Conservation (phyloP, 345 rosid species). For the Linum tenue region DNA sequence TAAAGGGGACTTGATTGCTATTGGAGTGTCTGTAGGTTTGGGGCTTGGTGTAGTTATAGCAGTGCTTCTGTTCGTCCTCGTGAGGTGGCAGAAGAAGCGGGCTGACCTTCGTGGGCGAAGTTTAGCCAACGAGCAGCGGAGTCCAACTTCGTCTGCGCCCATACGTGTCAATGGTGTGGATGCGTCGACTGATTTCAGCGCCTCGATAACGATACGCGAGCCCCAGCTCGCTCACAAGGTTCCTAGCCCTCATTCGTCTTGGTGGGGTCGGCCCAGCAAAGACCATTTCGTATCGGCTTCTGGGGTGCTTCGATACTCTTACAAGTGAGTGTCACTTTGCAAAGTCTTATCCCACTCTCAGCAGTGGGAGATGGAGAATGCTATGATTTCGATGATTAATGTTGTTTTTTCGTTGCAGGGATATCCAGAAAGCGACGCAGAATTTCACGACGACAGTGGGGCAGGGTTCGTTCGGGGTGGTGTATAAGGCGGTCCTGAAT, state of each 20-base stretch:
- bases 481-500: constrained; percentile 69
- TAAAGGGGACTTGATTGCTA: constrained; percentile 39
- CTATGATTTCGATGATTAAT: background rate
- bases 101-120: constrained; percentile 32
- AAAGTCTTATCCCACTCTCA: background rate
- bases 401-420: constrained; percentile 39
- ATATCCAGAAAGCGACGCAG: constrained; percentile 84
- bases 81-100: constrained; percentile 58
- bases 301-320: constrained; percentile 66
- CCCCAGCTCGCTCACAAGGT: constrained; percentile 28
- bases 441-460: constrained; percentile 75
- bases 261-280: constrained; percentile 58
- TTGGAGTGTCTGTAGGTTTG: constrained; percentile 66
- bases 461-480: constrained; percentile 94
- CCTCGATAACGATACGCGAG: constrained; percentile 27
- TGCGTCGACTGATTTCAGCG: constrained; percentile 62
- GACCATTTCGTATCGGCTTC: constrained; percentile 62
- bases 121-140: constrained; percentile 42
- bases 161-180: constrained; percentile 61
- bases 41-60: constrained; percentile 77
- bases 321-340: constrained; percentile 50
- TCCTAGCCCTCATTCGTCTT: constrained; percentile 29
- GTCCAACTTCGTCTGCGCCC: constrained; percentile 39
- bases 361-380: background rate
- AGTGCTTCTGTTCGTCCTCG: constrained; percentile 36